Percentiles rank a stretch among this genome's conserved stretches.
Conservation (phyloP, 2,329 filamentous ascomycete species). For the Colletotrichum echinochloae region DNA sequence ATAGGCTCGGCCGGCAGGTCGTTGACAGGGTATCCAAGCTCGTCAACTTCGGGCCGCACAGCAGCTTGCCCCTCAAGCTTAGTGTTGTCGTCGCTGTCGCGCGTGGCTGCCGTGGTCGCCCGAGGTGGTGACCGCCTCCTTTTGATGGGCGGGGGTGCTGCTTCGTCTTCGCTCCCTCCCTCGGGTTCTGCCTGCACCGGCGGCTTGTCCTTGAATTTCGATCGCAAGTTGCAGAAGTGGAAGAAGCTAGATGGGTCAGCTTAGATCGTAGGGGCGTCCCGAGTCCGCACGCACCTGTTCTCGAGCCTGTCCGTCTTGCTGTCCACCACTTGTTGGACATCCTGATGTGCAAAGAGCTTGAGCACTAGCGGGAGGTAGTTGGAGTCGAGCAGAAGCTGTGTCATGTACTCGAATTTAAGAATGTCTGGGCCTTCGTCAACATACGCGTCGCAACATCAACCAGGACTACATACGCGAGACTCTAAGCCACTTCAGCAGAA, state of each 20-base stretch:
- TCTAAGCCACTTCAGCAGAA: constrained; percentile 97
- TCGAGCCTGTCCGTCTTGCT: constrained; percentile 86
- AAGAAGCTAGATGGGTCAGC: constrained; percentile 75
- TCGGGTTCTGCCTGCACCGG: constrained; percentile 44
- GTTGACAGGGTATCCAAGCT: constrained; percentile 83
- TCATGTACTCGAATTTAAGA: constrained; percentile 95
- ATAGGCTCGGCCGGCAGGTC: constrained; percentile 81
- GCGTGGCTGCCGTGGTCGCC: constrained; percentile 44
- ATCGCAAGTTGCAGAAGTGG: constrained; percentile 83
- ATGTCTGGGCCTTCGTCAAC: constrained; percentile 70
- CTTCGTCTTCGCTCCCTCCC: constrained; percentile 75
- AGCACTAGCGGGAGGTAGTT: constrained; percentile 94
- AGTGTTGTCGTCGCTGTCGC: constrained; percentile 43
- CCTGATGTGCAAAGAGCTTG: constrained; percentile 94
- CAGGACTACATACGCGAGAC: constrained; percentile 78
- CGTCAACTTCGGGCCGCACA: constrained; percentile 77
- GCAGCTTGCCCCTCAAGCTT: constrained; percentile 51
- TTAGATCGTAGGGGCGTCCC: constrained; percentile 39
- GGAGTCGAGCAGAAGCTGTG: constrained; percentile 91
- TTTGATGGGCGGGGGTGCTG: constrained; percentile 85
- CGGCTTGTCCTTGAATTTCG: constrained; percentile 57
- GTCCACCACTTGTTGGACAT: constrained; percentile 90
- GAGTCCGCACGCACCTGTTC: constrained; percentile 69
- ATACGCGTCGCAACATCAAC: background rate
- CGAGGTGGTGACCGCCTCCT: constrained; percentile 62